A percentile compares a stretch with the other conserved stretches of the same genome.
Conservation (phyloP, 306 rosid genomes). For the Luffa aegyptiaca region DNA sequence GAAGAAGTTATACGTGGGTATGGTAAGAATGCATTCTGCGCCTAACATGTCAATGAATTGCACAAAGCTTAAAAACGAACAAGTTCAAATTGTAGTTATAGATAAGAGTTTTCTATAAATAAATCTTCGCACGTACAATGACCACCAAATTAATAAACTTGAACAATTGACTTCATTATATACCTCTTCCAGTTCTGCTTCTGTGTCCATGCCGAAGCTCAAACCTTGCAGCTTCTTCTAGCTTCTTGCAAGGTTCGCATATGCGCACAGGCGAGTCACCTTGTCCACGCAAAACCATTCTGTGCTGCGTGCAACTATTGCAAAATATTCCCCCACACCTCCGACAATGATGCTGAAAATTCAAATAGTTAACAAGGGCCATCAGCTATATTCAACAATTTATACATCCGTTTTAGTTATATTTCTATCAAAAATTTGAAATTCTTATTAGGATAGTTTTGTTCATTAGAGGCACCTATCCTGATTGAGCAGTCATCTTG, state of each 20-base stretch:
- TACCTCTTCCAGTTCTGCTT: conserved; percentile 61
- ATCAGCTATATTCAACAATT: background rate
- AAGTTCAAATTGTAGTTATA: background rate
- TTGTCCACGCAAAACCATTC: conserved; percentile 92
- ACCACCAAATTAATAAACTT: background rate
- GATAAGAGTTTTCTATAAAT: background rate
- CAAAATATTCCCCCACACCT: conserved; percentile 95
- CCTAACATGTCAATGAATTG: background rate
- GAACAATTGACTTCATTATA: background rate
- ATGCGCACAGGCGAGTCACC: conserved; percentile 94
- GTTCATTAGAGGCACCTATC: background rate
- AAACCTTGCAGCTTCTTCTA: conserved; percentile 89
- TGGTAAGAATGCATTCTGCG: background rate
- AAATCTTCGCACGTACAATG: background rate
- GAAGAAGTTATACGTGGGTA: background rate
- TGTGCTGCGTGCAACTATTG: conserved; percentile 63
- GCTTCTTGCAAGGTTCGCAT: conserved; percentile 88
- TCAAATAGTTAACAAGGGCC: conserved; percentile 2
- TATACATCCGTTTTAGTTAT: background rate
- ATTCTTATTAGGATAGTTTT: background rate
- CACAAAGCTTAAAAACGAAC: background rate
- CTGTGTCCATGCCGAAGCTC: conserved; percentile 80
- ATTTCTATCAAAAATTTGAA: background rate
- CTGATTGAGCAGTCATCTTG: background rate
- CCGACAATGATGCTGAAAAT: conserved; percentile 87